A percentile compares a stretch with the other conserved stretches of the same genome.
Evolutionary conservation across 176 grass and related monocot genomes (phyloP).

Genomic region (Pharus latifolius): DNA sequence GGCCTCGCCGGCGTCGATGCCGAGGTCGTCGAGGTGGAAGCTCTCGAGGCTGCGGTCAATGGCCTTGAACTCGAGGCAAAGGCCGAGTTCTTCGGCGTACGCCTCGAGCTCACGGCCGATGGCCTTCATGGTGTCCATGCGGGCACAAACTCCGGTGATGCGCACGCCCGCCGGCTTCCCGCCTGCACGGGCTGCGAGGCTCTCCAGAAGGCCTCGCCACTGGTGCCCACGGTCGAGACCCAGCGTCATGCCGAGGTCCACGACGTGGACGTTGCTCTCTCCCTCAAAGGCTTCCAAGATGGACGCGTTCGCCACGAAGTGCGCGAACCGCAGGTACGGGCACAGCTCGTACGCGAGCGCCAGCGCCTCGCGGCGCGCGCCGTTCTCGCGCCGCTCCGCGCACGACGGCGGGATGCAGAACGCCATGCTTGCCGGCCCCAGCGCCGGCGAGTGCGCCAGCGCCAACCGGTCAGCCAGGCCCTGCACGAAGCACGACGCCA

Average conservation of each 20-base stretch:
- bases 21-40: slow-evolving; percentile 31
- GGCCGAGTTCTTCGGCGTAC: slow-evolving; percentile 13
- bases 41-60: slow-evolving; percentile 45
- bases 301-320: slow-evolving; percentile 61
- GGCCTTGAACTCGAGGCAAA: slow-evolving; percentile 36
- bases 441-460: slow-evolving; percentile 37
- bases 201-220: slow-evolving; percentile 45
- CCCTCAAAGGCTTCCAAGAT: slow-evolving; percentile 62
- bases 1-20: slow-evolving; percentile 21
- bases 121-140: slow-evolving; percentile 18
- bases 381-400: neutral
- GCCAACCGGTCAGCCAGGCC: slow-evolving; percentile 46
- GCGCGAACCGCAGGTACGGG: slow-evolving; percentile 66
- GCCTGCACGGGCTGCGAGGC: slow-evolving; percentile 17
- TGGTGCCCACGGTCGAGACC: slow-evolving; percentile 40
- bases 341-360: slow-evolving; percentile 64
- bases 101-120: slow-evolving; percentile 32
- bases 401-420: slow-evolving; percentile 30
- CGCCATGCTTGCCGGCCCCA: slow-evolving; percentile 40
- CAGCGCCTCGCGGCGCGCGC: slow-evolving; percentile 40
- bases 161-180: slow-evolving; percentile 27
- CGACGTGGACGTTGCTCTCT: slow-evolving; percentile 46
- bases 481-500: slow-evolving; percentile 66
- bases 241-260: slow-evolving; percentile 60
- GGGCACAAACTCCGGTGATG: slow-evolving; percentile 33